phyloP scores from a whole-genome alignment of 2,329 filamentous ascomycete genomes.

The Aspergillus japonicus region DNA sequence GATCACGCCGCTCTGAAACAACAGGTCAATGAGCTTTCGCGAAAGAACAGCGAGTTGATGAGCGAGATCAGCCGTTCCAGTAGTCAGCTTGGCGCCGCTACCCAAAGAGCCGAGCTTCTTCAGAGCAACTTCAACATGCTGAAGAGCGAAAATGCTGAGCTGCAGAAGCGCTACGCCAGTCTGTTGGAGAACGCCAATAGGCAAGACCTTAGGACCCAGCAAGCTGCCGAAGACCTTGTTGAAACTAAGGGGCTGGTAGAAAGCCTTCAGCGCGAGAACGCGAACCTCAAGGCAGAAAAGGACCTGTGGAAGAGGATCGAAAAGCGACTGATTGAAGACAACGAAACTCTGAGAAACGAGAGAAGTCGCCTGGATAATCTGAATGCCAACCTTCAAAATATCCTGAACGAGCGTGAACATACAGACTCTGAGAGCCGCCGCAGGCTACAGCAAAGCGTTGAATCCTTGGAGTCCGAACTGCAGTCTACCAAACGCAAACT shows the following conservation, averaged over 20 bases:
- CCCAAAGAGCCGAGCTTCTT: conserved; percentile 83
- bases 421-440: conserved; percentile 78
- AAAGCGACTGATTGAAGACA: conserved; percentile 81
- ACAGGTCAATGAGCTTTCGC: conserved; percentile 76
- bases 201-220: conserved; percentile 85
- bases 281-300: conserved; percentile 93
- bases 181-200: conserved; percentile 82
- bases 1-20: conserved; percentile 80
- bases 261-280: conserved; percentile 83
- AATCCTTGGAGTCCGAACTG: conserved; percentile 76
- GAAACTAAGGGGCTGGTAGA: conserved; percentile 80
- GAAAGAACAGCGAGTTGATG: conserved; percentile 79
- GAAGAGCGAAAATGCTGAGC: conserved; percentile 78
- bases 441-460: conserved; percentile 73
- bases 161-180: conserved; percentile 76
- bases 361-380: conserved; percentile 79
- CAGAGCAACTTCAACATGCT: conserved; percentile 82
- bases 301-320: conserved; percentile 93
- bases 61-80: conserved; percentile 75
- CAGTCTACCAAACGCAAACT: conserved; percentile 77
- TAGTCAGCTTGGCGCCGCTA: conserved; percentile 77
- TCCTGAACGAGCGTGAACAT: conserved; percentile 89
- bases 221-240: conserved; percentile 88
- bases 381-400: conserved; percentile 77
- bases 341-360: conserved; percentile 79